Evolutionary conservation across 108 stramenopile genomes (phyloP).

Genomic region (Pseudonitzschia pungens): DNA sequence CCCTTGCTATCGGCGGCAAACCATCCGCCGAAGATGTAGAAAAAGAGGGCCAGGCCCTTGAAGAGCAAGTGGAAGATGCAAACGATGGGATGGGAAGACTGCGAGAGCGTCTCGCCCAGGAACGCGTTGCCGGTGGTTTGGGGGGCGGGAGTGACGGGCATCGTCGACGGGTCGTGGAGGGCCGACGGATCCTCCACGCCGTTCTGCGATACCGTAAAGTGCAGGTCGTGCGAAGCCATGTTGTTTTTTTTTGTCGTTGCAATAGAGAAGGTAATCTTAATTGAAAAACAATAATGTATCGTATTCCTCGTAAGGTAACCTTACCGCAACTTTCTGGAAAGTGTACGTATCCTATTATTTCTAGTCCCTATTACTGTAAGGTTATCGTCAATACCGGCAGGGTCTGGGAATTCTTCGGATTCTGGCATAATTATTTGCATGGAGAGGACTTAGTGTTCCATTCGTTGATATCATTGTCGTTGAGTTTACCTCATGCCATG

Average conservation of each 20-base stretch:
- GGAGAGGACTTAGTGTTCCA: no score
- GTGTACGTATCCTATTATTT: no score
- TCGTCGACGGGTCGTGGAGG: slow-evolving; percentile 24
- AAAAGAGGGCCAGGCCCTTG: slow-evolving; percentile 78
- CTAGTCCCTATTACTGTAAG: no score
- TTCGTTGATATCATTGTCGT: no score
- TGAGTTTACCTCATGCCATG: no score
- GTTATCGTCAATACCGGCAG: no score
- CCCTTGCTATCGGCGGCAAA: slow-evolving; percentile 39
- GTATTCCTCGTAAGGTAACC: no score
- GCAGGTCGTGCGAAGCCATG: slow-evolving; percentile 41
- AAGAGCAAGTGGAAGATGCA: slow-evolving; percentile 92
- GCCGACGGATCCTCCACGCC: slow-evolving; percentile 35
- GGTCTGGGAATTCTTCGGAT: no score
- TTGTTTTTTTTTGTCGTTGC: neutral
- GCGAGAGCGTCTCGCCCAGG: slow-evolving; percentile 11
- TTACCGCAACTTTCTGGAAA: no score
- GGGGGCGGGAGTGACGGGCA: slow-evolving; percentile 16
- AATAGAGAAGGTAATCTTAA: no score
- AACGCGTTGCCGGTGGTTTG: neutral
- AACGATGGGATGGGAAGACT: slow-evolving; percentile 83
- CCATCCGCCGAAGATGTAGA: slow-evolving; percentile 87
- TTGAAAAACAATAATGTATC: no score
- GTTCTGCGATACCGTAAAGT: slow-evolving; percentile 43
- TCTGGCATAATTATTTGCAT: no score